Conservation (phyloP, 257 asterid species). For the Petunia secreta region DNA sequence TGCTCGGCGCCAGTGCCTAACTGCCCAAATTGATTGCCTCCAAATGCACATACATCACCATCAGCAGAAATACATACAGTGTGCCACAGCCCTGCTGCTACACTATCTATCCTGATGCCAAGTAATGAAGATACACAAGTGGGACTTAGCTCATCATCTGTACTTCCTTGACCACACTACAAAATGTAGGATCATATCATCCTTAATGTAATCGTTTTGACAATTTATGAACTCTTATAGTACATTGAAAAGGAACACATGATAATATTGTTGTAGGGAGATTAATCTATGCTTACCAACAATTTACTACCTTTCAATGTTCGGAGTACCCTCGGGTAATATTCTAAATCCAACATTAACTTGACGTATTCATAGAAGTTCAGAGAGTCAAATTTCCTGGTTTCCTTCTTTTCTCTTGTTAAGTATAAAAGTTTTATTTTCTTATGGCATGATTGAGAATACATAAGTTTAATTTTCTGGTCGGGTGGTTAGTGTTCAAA, state of each 20-base stretch:
- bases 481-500: constrained; percentile 13
- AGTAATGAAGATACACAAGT: constrained; percentile 87
- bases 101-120: constrained; percentile 82
- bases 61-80: constrained; percentile 89
- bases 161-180: constrained; percentile 99
- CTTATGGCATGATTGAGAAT: not conserved
- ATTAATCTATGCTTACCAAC: not conserved
- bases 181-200: constrained; percentile 27
- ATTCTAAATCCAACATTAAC: not conserved
- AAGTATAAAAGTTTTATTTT: not conserved
- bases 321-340: not conserved
- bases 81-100: constrained; percentile 99
- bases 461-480: not conserved
- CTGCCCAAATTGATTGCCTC: constrained; percentile 99
- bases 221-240: not conserved
- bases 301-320: not conserved
- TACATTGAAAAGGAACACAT: constrained; percentile 5
- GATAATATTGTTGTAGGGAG: not conserved
- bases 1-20: constrained; percentile 91
- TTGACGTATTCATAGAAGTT: not conserved
- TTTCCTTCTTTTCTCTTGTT: not conserved
- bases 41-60: constrained; percentile 93
- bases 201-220: not conserved
- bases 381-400: not conserved
- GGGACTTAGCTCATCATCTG: constrained; percentile 95